Evolutionary conservation across 192 early-diverging fungal species (phyloP).

Genomic region (Helicostylum pulchrum): DNA sequence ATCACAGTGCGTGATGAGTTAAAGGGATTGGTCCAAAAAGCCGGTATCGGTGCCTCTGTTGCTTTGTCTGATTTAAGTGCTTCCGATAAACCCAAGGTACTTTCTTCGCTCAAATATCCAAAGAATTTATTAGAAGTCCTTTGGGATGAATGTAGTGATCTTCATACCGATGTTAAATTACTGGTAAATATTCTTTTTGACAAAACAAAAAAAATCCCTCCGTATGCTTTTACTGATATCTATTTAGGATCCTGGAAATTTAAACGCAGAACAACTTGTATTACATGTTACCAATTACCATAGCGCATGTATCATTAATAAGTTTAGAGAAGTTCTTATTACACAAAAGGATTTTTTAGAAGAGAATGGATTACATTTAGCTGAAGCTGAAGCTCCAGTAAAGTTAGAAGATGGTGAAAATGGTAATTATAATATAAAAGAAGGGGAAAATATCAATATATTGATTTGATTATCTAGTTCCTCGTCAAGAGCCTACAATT

Average conservation of each 20-base stretch:
- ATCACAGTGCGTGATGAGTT: slow-evolving; percentile 24
- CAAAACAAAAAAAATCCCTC: background rate
- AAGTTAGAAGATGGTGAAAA: slow-evolving; percentile 10
- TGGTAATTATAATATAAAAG: slow-evolving; percentile 12
- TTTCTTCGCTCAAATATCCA: slow-evolving; percentile 41
- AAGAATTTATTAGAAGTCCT: slow-evolving; percentile 40
- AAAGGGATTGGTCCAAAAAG: slow-evolving; percentile 32
- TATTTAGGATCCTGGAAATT: slow-evolving; percentile 39
- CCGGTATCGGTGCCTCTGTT: slow-evolving; percentile 35
- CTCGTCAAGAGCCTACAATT: slow-evolving; percentile 14
- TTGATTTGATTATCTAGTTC: slow-evolving; percentile 12
- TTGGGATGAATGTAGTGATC: slow-evolving; percentile 30
- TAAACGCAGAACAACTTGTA: slow-evolving; percentile 43
- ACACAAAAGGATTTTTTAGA: slow-evolving; percentile 35
- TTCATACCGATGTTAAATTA: slow-evolving; percentile 15
- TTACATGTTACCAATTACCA: slow-evolving; percentile 42
- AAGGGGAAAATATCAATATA: slow-evolving; percentile 20
- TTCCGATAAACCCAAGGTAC: slow-evolving; percentile 28
- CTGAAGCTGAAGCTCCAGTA: slow-evolving; percentile 2
- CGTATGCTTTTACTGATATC: background rate
- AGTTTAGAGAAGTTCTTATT: slow-evolving; percentile 39
- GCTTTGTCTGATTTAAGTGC: slow-evolving; percentile 19
- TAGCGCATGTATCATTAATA: slow-evolving; percentile 41
- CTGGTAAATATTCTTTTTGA: slow-evolving; percentile 19
- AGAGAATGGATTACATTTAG: slow-evolving; percentile 28